These are phyloP conservation scores for Geopyxis carbonaria DNA, from an alignment of 495 filamentous ascomycete species.

Conservation along the genomic window DNA sequence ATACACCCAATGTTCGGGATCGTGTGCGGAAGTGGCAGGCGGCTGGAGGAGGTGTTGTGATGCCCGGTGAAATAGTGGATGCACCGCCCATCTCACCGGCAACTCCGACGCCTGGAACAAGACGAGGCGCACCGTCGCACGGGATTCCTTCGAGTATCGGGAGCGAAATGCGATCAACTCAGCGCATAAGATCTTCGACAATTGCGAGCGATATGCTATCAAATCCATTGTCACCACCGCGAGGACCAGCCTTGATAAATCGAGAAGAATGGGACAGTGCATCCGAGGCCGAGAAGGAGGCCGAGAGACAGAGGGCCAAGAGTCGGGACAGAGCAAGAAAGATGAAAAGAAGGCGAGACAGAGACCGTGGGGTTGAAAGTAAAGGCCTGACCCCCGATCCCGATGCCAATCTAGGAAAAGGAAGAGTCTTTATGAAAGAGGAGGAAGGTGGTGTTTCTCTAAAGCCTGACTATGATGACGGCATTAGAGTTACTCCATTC, in stretches of 20 bases:
- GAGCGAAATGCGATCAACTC: conserved; percentile 4
- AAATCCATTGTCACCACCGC: conserved; percentile 17
- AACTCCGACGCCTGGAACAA: conserved; percentile 16
- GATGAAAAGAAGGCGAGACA: conserved; percentile 16
- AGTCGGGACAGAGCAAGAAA: conserved; percentile 23
- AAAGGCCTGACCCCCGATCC: conserved; percentile 5
- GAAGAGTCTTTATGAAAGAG: conserved; percentile 6
- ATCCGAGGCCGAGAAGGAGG: conserved; percentile 19
- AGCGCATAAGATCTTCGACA: background rate
- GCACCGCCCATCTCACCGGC: conserved; percentile 21
- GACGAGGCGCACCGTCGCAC: conserved; percentile 10
- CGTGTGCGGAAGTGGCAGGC: conserved; percentile 24
- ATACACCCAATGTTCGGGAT: conserved; percentile 34
- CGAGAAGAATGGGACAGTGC: conserved; percentile 23
- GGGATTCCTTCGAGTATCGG: conserved; percentile 1
- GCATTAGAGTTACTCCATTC: background rate
- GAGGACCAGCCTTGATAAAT: conserved; percentile 14
- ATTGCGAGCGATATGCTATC: background rate
- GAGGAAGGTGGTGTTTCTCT: background rate
- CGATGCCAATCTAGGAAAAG: no score
- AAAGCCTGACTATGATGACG: conserved; percentile 1
- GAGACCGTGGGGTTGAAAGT: conserved; percentile 5
- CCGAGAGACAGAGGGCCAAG: conserved; percentile 14
- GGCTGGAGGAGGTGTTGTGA: conserved; percentile 22
- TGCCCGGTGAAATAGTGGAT: conserved; percentile 17